Conservation (phyloP, 495 filamentous ascomycete genomes). For the Parachaetomium inaequale region DNA sequence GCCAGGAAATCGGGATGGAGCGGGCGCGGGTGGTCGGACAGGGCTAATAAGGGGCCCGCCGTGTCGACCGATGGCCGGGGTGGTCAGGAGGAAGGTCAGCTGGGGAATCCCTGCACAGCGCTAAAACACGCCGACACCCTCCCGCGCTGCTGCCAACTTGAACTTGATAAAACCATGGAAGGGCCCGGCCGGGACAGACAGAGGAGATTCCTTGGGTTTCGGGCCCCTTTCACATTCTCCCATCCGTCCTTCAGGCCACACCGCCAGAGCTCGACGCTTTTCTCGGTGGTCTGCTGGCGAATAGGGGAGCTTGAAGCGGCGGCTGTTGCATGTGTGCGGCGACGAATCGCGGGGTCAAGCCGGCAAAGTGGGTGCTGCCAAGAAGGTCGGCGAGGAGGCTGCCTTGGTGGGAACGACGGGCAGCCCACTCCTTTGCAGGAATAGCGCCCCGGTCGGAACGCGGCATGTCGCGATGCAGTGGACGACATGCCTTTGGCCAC, state of each 20-base stretch:
- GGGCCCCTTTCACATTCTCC: background rate
- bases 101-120: slow-evolving; percentile 18
- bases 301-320: slow-evolving; percentile 12
- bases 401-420: background rate
- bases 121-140: slow-evolving; percentile 10
- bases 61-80: slow-evolving; percentile 4
- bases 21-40: background rate
- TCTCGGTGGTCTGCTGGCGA: slow-evolving; percentile 8
- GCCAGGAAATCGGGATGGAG: background rate
- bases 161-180: background rate
- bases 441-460: slow-evolving; percentile 9
- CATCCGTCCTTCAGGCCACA: slow-evolving; percentile 8
- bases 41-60: slow-evolving; percentile 16
- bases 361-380: slow-evolving; percentile 14
- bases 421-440: slow-evolving; percentile 2
- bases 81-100: slow-evolving; percentile 13
- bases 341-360: slow-evolving; percentile 22
- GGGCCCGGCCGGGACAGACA: background rate
- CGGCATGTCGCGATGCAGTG: slow-evolving; percentile 9
- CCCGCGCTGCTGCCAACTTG: background rate
- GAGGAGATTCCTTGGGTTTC: background rate
- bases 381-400: slow-evolving; percentile 15
- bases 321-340: background rate
- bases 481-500: background rate
- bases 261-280: slow-evolving; percentile 10